Conservation (phyloP, 768 basidiomycete genomes). For the Peribolospora baueri region DNA sequence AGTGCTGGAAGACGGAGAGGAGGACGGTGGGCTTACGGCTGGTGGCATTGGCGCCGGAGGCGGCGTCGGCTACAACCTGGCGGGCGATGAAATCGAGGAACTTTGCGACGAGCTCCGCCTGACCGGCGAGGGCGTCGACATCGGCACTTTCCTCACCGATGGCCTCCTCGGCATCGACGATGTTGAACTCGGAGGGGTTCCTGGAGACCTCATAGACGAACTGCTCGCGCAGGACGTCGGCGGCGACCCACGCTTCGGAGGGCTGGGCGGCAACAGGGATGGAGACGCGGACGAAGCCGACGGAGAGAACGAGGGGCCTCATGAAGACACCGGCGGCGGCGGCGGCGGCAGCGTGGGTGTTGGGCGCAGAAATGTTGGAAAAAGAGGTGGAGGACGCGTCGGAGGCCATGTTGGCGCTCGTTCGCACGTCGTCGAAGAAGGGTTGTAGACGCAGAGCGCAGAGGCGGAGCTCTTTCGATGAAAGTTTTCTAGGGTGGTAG, state of each 20-base stretch:
- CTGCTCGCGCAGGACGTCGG: slow-evolving; percentile 23
- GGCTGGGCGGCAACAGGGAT: slow-evolving; percentile 20
- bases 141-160: slow-evolving; percentile 3
- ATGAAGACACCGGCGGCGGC: too few relatives aligned
- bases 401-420: too few relatives aligned
- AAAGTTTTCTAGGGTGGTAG: too few relatives aligned
- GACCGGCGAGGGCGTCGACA: slow-evolving; percentile 13
- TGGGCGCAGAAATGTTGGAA: too few relatives aligned
- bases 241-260: slow-evolving; percentile 21
- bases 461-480: too few relatives aligned
- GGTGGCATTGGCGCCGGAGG: slow-evolving; percentile 27
- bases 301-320: too few relatives aligned
- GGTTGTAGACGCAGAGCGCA: too few relatives aligned
- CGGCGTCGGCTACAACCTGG: slow-evolving; percentile 32
- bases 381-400: too few relatives aligned
- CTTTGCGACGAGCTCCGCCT: slow-evolving; percentile 30
- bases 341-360: too few relatives aligned
- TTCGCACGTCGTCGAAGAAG: too few relatives aligned
- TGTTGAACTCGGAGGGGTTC: slow-evolving; percentile 13
- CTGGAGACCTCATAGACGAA: slow-evolving; percentile 19
- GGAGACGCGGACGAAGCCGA: slow-evolving; percentile 10
- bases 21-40: slow-evolving; percentile 29
- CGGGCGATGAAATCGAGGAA: slow-evolving; percentile 56
- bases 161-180: slow-evolving; percentile 11
- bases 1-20: slow-evolving; percentile 46